Conservation (phyloP, 371 early-diverging fungal genomes). For the Actinomortierella ambigua region DNA sequence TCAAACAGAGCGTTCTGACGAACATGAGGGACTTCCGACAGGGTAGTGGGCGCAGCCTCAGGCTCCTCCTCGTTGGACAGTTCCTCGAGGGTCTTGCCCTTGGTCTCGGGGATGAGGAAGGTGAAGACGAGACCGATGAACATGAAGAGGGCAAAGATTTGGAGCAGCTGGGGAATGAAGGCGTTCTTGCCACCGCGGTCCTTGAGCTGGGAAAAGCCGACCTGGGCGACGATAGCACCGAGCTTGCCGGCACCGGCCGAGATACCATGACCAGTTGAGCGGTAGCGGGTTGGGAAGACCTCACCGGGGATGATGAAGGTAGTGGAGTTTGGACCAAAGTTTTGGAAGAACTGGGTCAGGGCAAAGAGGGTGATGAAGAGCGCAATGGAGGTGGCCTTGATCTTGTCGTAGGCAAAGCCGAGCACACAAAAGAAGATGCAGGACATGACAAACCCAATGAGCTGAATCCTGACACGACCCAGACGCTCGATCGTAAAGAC, state of each 20-base stretch:
- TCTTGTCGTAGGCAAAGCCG: constrained; percentile 63
- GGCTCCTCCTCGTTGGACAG: constrained; percentile 36
- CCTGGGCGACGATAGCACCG: constrained; percentile 82
- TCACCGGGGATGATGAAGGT: constrained; percentile 89
- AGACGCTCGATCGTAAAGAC: constrained; percentile 78
- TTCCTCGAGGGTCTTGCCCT: constrained; percentile 66
- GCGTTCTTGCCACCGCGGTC: constrained; percentile 69
- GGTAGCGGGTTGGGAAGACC: constrained; percentile 85
- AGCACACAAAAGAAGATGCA: constrained; percentile 78
- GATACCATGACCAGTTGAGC: constrained; percentile 88
- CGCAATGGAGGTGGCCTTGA: constrained; percentile 50
- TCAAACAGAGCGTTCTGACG: constrained; percentile 9
- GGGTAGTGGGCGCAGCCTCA: too few relatives aligned
- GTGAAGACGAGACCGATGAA: constrained; percentile 70
- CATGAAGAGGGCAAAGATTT: constrained; percentile 82
- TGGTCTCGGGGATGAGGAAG: constrained; percentile 74
- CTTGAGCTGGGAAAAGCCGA: constrained; percentile 75
- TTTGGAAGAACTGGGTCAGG: constrained; percentile 86
- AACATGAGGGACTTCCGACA: background rate
- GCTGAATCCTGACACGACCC: constrained; percentile 85
- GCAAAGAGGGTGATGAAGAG: constrained; percentile 78
- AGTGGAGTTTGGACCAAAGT: constrained; percentile 90
- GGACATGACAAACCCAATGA: constrained; percentile 75
- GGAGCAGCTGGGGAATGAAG: constrained; percentile 69
- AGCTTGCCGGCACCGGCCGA: constrained; percentile 87